Evolutionary conservation across 139 green algal genomes (phyloP), one percentile per base, ranked within the genome.

Genomic region (Tetratostichococcus sp.): DNA sequence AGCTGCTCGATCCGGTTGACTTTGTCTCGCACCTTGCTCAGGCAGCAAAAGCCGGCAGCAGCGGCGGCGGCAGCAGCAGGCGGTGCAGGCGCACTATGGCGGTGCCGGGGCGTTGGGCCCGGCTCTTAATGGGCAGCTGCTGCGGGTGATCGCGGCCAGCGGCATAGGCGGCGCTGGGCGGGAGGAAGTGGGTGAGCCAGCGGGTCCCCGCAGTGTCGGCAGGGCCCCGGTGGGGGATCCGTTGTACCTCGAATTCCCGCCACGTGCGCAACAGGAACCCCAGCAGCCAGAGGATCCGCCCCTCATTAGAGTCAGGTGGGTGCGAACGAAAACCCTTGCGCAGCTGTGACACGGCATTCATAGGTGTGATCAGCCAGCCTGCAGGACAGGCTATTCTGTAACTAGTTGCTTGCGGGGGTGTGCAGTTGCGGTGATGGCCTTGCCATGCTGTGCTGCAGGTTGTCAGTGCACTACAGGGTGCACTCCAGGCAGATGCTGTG

Each of bases 401-500:
- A n/a, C n/a, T n/a, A n/a, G n/a, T n/a, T n/a, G n/a, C n/a, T n/a
- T n/a, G n/a, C n/a, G n/a, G n/a, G n/a, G n/a, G n/a, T n/a, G n/a
- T n/a, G 39, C 8, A 50, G 14, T 14, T 50, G 39, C 39, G 39
- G 39, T 22, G 8, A 50, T 50, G 39, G 39, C n/a, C n/a, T n/a
- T n/a, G n/a, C n/a, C n/a, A n/a, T n/a, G n/a, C 39, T 50, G 39
- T 62, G 14, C 50, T 62, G 50, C 50, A 62, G 88, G 43, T 82
- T 97, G 4, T 86, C 77, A 32, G 90, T 97, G 14, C 81, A 91
- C 69, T 97, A 93, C 83, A 80, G 93, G 11, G 91, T 93, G 39
- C 93, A 97, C 87, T 91, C 82, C 72, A 80, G 91, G 30, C 93
- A 97, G 83, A 96, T 97, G 84, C 81, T 97, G 30, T 96, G 91